Evolutionary conservation across 345 rosid genomes (phyloP), one percentile per base, ranked within the genome.

Genomic region (Psidium friedrichsthalianum): DNA sequence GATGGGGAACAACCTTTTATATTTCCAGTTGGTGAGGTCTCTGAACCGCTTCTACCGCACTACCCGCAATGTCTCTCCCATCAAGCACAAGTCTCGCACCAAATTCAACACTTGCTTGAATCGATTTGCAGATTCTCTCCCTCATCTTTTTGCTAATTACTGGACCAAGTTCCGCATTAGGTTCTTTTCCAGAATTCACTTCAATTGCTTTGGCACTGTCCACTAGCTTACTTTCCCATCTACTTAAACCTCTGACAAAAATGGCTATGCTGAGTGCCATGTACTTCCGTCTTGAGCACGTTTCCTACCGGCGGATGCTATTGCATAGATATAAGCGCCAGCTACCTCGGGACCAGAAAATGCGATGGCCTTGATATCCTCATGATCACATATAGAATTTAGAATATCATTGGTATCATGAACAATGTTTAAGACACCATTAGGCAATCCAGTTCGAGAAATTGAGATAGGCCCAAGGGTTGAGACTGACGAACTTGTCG

Each of bases 311-410:
- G 90, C 87, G 74, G 91, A 87, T 85, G 93, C 93, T 76, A 89
- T 90, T 25, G 87, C 84, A 87, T 82, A 88, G 22, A 87, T 88
- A 78, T 85, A 86, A 51, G 86, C 85, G 44, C 93, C 90, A 85
- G 88, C 99, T 59, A 89, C 91, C 86, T 93, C 92, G 1, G 98
- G 91, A 86, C 98, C 98, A 83, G 95, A 95, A 87, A 97, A 97
- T 64, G 99, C 94, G 86, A 97, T 87, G 82, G 99, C 98, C 89
- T 88, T 94, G 86, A 95, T 91, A 82, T 94, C 90, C 0, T 95
- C 97, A 80, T 95, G 92, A 87, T 97, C 98, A 88, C 98, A 97
- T 87, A 97, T 94, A 82, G 95, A 95, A 86, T 95, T 93, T 69
- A 95, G 94, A 86, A 94, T 89, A 87, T 94, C 98, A 85, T 85